Evolutionary conservation across 2,329 filamentous ascomycete species (phyloP).

Genomic region (Dactylellina drechsleri): DNA sequence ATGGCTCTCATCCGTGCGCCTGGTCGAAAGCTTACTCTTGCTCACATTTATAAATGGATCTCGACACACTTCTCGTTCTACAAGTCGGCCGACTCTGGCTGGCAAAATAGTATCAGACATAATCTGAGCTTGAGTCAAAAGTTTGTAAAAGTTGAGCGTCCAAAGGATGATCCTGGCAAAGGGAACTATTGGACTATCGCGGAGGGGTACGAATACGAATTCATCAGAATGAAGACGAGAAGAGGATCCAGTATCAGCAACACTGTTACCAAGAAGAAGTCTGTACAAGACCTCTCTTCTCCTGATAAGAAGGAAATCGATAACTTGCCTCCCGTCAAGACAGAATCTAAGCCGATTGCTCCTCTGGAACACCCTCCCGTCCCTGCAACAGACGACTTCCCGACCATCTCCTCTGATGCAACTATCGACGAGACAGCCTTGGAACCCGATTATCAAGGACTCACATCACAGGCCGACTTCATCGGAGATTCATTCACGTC

Average conservation of each 20-base stretch:
- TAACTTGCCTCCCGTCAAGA: conserved; percentile 34
- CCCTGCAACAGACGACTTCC: conserved; percentile 56
- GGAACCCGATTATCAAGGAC: conserved; percentile 52
- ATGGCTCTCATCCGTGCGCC: conserved; percentile 94
- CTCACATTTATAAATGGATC: conserved; percentile 99
- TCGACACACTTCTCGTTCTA: conserved; percentile 95
- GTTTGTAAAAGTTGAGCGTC: conserved; percentile 92
- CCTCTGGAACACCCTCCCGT: conserved; percentile 36
- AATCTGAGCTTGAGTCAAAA: conserved; percentile 97
- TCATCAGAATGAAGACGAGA: conserved; percentile 84
- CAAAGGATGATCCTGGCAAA: conserved; percentile 96
- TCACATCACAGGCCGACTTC: conserved; percentile 57
- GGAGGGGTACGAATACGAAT: conserved; percentile 86
- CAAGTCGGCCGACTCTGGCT: conserved; percentile 82
- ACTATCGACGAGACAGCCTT: conserved; percentile 62
- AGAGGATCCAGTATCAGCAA: conserved; percentile 62
- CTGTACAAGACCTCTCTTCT: conserved; percentile 26
- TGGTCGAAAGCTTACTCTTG: conserved; percentile 82
- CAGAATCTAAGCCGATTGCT: conserved; percentile 41
- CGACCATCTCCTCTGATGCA: conserved; percentile 65
- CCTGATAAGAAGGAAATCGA: conserved; percentile 36
- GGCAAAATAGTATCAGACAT: conserved; percentile 99
- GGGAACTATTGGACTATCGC: conserved; percentile 97
- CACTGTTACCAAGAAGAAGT: conserved; percentile 48
- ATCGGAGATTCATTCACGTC: conserved; percentile 66